These are phyloP conservation scores for Mortierella sp. DNA, from an alignment of 371 early-diverging fungal species.

Conservation along the genomic window DNA sequence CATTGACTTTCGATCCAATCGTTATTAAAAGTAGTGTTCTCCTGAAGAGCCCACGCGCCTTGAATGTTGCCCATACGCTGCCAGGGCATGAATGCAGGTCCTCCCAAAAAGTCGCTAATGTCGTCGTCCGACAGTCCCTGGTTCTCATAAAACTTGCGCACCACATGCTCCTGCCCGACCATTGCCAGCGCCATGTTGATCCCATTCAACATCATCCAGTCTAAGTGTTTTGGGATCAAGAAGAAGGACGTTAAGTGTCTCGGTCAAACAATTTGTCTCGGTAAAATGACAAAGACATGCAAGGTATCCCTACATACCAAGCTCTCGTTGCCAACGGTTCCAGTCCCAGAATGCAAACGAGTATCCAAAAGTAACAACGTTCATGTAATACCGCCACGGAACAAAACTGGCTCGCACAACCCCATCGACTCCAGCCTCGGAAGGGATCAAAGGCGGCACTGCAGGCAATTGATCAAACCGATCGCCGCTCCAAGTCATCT, in stretches of 20 bases:
- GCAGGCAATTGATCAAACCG: constrained; percentile 38
- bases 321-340: constrained; percentile 55
- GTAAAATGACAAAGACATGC: not conserved
- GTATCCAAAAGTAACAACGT: constrained; percentile 58
- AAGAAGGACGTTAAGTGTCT: not conserved
- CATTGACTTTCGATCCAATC: constrained; percentile 54
- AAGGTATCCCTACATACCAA: constrained; percentile 25
- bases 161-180: constrained; percentile 54
- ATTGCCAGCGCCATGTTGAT: constrained; percentile 54
- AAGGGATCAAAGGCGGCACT: constrained; percentile 26
- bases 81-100: constrained; percentile 52
- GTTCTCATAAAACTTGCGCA: constrained; percentile 43
- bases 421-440: constrained; percentile 2
- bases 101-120: constrained; percentile 34
- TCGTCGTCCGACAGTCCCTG: constrained; percentile 33
- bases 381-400: constrained; percentile 58
- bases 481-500: constrained; percentile 55
- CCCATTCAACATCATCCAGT: constrained; percentile 57
- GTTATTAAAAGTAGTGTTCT: constrained; percentile 32
- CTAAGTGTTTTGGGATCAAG: constrained; percentile 3
- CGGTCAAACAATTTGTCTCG: no score
- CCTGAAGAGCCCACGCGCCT: constrained; percentile 37
- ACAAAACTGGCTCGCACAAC: constrained; percentile 52
- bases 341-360: constrained; percentile 59
- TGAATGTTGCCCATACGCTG: constrained; percentile 57